Evolutionary conservation across 805 yeast species (phyloP), one percentile per base, ranked within the genome.

Genomic region (Saccharomycopsis babjevae): DNA sequence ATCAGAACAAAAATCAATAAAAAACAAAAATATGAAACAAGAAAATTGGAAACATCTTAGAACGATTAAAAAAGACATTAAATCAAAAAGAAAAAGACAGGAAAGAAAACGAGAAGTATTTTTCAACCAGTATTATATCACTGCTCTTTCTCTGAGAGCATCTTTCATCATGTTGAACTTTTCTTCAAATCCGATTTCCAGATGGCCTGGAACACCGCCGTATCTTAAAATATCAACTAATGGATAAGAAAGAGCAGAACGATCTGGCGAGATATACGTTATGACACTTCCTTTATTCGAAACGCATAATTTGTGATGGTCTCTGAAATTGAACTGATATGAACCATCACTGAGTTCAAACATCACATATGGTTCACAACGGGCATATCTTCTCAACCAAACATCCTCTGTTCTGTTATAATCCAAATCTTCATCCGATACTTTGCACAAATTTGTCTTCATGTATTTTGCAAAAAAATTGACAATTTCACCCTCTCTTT

Each of bases 261-360:
- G 83, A 61, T 81, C 79, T 43, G 94, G 92, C 2, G 92, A 88
- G 58, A 93, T 85, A 67, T 90, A 90, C 32, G 96, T 88, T 20
- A 93, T 79, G 54, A 83, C 83, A 63, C 81, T 78, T 25, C 97
- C 97, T 60, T 82, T 77, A 66, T 85, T 85, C 54, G 92, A 86
- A 46, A 93, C 72, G 62, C 96, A 85, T 60, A 92, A 75, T 74
- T 94, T 94, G 73, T 88, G 92, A 70, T 94, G 99, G 74, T 94
- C 98, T 71, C 87, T 87, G 75, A 94, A 94, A 74, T 94, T 94
- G 76, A 92, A 92, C 73, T 94, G 99, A 73, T 88, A 84, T 50
- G 90, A 85, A 22, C 97, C 97, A 70, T 91, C 89, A 69, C 96
- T 89, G 76, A 94, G 75, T 72, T 90, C 93, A 76, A 94, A 94